Percentiles rank a stretch among this genome's conserved stretches.
Conservation (phyloP, 177 flowering plant species). For the Vitis hybrid region DNA sequence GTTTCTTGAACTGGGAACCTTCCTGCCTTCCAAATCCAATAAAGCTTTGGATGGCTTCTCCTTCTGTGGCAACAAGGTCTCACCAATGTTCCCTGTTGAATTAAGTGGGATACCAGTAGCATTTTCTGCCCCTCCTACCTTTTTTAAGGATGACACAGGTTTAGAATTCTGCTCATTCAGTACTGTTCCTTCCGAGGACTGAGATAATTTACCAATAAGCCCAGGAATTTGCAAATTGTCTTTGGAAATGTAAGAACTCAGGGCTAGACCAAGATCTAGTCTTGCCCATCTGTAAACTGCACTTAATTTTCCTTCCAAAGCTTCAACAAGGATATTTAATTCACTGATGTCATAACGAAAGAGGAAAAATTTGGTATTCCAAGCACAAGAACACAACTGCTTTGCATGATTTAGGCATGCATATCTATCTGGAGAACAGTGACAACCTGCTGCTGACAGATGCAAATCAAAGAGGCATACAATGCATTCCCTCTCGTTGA, state of each 20-base stretch:
- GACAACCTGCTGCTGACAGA: slow-evolving; percentile 88
- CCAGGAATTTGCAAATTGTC: slow-evolving; percentile 23
- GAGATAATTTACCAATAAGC: slow-evolving; percentile 21
- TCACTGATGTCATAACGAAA: slow-evolving; percentile 82
- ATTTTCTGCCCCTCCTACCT: slow-evolving; percentile 7
- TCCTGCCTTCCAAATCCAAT: slow-evolving; percentile 16
- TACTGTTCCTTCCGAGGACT: slow-evolving; percentile 13
- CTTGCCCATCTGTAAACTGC: slow-evolving; percentile 91
- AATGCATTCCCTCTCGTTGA: slow-evolving; percentile 78
- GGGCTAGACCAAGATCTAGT: slow-evolving; percentile 72
- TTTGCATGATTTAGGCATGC: slow-evolving; percentile 89
- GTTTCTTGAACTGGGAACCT: slow-evolving; percentile 11
- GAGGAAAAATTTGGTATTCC: slow-evolving; percentile 64
- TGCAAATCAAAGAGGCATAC: slow-evolving; percentile 89
- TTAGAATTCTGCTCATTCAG: slow-evolving; percentile 13
- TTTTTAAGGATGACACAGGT: slow-evolving; percentile 12
- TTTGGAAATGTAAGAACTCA: slow-evolving; percentile 43
- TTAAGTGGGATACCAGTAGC: slow-evolving; percentile 8
- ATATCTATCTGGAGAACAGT: slow-evolving; percentile 79
- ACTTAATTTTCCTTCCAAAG: slow-evolving; percentile 92
- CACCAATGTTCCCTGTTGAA: slow-evolving; percentile 3
- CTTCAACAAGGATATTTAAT: slow-evolving; percentile 69
- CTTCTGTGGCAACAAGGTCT: slow-evolving; percentile 6
- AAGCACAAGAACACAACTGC: slow-evolving; percentile 80
- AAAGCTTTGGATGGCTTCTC: slow-evolving; percentile 22